Evolutionary conservation across 2,329 filamentous ascomycete species (phyloP).

Genomic region (Penicillium sclerotigenum): DNA sequence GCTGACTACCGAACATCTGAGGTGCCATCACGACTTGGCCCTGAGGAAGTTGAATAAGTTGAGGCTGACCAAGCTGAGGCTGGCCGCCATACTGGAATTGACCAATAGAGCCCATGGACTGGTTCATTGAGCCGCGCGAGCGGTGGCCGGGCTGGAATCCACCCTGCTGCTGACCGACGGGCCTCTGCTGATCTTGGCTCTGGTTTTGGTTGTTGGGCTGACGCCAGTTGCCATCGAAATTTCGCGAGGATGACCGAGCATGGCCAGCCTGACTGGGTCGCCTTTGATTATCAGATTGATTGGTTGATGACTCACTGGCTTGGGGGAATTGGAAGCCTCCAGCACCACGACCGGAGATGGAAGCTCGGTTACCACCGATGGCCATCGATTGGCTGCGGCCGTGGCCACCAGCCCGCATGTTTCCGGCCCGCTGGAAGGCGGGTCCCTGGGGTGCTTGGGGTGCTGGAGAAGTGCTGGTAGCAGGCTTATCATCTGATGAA

Average conservation of each 20-base stretch:
- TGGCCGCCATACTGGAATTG: constrained; percentile 74
- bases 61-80: constrained; percentile 61
- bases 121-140: constrained; percentile 76
- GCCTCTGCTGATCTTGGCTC: constrained; percentile 52
- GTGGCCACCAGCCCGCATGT: constrained; percentile 79
- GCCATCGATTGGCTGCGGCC: constrained; percentile 50
- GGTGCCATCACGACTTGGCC: constrained; percentile 81
- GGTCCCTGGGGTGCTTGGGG: constrained; percentile 60
- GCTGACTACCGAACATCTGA: constrained; percentile 79
- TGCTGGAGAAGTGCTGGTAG: constrained; percentile 47
- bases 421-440: constrained; percentile 67
- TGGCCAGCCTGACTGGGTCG: constrained; percentile 73
- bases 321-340: constrained; percentile 70
- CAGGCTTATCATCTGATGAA: constrained; percentile 50
- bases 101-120: constrained; percentile 78
- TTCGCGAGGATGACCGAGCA: constrained; percentile 77
- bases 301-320: constrained; percentile 52
- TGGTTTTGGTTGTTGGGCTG: constrained; percentile 63
- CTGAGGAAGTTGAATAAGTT: constrained; percentile 78
- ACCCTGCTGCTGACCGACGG: constrained; percentile 65
- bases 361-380: constrained; percentile 64
- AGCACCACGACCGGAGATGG: constrained; percentile 60
- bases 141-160: constrained; percentile 93
- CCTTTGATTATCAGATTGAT: constrained; percentile 65
- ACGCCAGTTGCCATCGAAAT: constrained; percentile 98